phyloP scores from a whole-genome alignment of 805 yeast species.

The Trichomonascus vanleenenianus region DNA sequence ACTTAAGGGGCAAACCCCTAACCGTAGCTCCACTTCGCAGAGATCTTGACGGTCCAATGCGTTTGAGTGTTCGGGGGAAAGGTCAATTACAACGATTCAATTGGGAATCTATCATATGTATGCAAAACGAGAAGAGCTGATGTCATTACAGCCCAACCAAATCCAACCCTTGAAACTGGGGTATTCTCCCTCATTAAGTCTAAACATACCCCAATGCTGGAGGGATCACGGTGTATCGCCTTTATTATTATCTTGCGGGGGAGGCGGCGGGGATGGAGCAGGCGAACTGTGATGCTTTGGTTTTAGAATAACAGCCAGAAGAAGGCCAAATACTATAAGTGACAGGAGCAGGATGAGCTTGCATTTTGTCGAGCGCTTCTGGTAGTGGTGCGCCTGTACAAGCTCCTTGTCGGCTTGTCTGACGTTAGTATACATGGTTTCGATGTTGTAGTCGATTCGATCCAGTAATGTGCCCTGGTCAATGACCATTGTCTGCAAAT shows the following conservation, averaged over 20 bases:
- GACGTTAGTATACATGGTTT: constrained; percentile 68
- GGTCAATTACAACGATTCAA: no score
- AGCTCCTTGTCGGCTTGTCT: constrained; percentile 73
- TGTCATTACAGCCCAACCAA: no score
- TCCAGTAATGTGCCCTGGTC: constrained; percentile 95
- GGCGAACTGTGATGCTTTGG: constrained; percentile 20
- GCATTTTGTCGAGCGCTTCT: constrained; percentile 85
- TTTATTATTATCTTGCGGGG: constrained; percentile 1
- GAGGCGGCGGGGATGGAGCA: neutral
- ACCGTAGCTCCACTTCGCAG: no score
- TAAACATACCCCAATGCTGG: neutral
- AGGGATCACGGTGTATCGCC: constrained; percentile 5
- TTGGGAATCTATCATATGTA: no score
- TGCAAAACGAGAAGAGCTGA: no score
- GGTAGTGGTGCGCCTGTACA: constrained; percentile 68
- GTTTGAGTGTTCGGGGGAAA: no score
- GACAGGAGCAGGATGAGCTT: constrained; percentile 70
- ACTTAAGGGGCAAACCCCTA: no score
- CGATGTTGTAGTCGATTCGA: constrained; percentile 86
- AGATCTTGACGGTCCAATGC: no score
- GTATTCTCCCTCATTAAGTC: neutral
- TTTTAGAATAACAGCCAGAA: constrained; percentile 62
- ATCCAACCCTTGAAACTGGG: no score
- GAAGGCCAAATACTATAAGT: constrained; percentile 60
- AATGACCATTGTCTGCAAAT: constrained; percentile 82